Percentiles rank a stretch among this genome's conserved stretches.
Evolutionary conservation across 2,329 filamentous ascomycete species (phyloP).

Genomic region (Neurospora sp.): DNA sequence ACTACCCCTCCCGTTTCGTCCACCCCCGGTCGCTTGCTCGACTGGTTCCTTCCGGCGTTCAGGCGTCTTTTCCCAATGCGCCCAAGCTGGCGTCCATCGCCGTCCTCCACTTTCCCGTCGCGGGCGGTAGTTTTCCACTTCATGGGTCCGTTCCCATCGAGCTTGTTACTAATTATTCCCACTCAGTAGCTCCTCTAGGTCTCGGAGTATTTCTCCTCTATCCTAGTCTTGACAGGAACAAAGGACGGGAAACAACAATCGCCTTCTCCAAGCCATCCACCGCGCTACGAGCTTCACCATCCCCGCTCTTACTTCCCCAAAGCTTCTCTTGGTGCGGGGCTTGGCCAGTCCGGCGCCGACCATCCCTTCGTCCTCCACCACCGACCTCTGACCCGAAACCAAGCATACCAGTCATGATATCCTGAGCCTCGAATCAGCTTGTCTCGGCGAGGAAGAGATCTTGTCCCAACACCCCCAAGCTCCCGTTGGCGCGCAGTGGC

Average conservation of each 20-base stretch:
- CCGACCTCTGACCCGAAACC: slow-evolving; percentile 8
- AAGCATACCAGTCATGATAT: slow-evolving; percentile 22
- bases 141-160: slow-evolving; percentile 13
- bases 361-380: slow-evolving; percentile 4
- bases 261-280: neutral
- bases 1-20: slow-evolving; percentile 3
- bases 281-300: neutral
- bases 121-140: slow-evolving; percentile 5
- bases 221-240: neutral
- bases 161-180: slow-evolving; percentile 15
- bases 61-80: slow-evolving; percentile 16
- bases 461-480: slow-evolving; percentile 7
- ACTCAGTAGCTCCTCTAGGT: neutral
- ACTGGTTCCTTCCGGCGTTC: slow-evolving; percentile 4
- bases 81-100: slow-evolving; percentile 13
- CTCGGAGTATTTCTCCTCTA: neutral
- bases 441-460: slow-evolving; percentile 21
- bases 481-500: slow-evolving; percentile 8
- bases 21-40: slow-evolving; percentile 7
- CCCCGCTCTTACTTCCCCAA: neutral
- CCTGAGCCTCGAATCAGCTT: slow-evolving; percentile 20
- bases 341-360: neutral
- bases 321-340: slow-evolving; percentile 1
- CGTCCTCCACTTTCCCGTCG: slow-evolving; percentile 21
- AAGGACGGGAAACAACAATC: neutral